Base-by-base conservation (phyloP, 495 filamentous ascomycete species). In the Lophiostoma macrostomum region DNA sequence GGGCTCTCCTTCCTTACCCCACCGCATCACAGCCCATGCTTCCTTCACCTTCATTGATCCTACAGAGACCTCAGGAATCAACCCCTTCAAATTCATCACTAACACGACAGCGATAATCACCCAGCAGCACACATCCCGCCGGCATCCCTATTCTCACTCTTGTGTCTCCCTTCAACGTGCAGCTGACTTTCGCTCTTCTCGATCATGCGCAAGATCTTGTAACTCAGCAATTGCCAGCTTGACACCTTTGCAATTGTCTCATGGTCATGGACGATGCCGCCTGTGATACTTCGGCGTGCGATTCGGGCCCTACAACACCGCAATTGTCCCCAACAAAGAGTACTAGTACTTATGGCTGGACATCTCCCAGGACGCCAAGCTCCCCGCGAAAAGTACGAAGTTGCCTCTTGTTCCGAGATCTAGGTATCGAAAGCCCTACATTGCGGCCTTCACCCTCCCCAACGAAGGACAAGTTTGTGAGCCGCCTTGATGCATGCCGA, bases 181-280 rank as follows among this genome's bases (percentile, higher is more conserved):
- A 20, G 53, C 39, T 52, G 47, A 38, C 58, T 23, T 40, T 56
- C 58, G 46, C 58, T 57, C 58, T 53, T 40, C 28, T 46, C 23
- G 47, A 51, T 36, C 37, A 57, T 57, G 53, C 4, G 46, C 23
- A 31, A 28, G 28, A 49, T 27, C 11, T 41, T 14, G 41, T 48
- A 53, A 20, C 51, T 50, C 36, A 27, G 22, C 36, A 16, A 6
- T 6, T 10, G 18, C 31, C 42, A 47, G 12, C 37, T 38, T 36
- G 19, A n/a, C 19, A n/a, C 34, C 22, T 52, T 35, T 19, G 11
- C n/a, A 13, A 14, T 6, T 16, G 25, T 13, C 31, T n/a, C 31
- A 23, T 20, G 41, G 52, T 30, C 46, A 61, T 61, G 58, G 40
- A 23, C 30, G 36, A 56, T 5, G 14, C 19, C 35, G 31, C 38